Percentiles rank a stretch among this genome's conserved stretches.
These are phyloP conservation scores for Hymenoscyphus linearis DNA, from an alignment of 2,329 filamentous ascomycete species.

Conservation along the genomic window DNA sequence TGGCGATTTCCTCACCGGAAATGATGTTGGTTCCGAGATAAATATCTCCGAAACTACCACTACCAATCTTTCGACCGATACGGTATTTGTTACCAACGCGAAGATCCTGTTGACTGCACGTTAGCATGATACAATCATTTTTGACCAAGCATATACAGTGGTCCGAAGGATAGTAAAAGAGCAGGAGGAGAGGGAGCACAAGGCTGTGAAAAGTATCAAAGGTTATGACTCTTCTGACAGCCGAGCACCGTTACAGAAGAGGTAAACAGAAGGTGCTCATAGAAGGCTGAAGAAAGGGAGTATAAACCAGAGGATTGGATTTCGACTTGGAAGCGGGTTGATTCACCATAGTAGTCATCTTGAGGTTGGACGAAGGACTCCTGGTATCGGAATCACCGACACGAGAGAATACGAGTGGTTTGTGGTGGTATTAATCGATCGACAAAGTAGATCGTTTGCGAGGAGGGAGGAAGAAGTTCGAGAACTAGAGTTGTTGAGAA, in stretches of 20 bases:
- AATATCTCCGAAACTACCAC: constrained; percentile 95
- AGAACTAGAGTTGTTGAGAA: background rate
- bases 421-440: constrained; percentile 14
- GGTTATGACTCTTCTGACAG: constrained; percentile 14
- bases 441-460: constrained; percentile 13
- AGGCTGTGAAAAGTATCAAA: constrained; percentile 22
- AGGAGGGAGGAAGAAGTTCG: background rate
- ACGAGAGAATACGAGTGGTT: constrained; percentile 25
- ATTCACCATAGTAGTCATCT: constrained; percentile 60
- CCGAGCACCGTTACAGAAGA: constrained; percentile 19
- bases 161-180: constrained; percentile 4
- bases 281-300: constrained; percentile 35
- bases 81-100: constrained; percentile 99
- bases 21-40: constrained; percentile 99
- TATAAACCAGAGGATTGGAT: constrained; percentile 35
- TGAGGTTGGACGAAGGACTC: constrained; percentile 35
- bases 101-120: constrained; percentile 65
- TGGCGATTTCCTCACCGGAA: constrained; percentile 97
- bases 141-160: constrained; percentile 4
- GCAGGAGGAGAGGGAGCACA: constrained; percentile 18
- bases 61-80: constrained; percentile 98
- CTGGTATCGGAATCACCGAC: constrained; percentile 29
- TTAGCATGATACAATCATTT: constrained; percentile 18
- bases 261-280: constrained; percentile 29
- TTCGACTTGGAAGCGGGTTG: constrained; percentile 35